Conservation (phyloP, 2,329 filamentous ascomycete genomes). For the Curvularia sp. region DNA sequence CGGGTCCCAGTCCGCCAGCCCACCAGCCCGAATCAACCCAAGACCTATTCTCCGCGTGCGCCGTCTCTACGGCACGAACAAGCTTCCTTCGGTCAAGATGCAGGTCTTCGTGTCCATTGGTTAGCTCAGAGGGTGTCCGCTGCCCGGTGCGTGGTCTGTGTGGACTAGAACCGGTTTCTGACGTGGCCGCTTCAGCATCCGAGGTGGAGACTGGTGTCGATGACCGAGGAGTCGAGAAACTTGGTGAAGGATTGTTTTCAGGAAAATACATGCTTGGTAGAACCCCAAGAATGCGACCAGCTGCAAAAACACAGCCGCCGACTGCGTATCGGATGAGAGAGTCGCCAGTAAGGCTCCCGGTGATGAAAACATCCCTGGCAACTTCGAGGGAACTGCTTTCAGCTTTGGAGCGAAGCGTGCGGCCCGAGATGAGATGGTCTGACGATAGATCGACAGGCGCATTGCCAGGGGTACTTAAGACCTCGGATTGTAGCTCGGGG, state of each 20-base stretch:
- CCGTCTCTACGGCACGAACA: constrained; percentile 36
- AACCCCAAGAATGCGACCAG: constrained; percentile 55
- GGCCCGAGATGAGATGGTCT: constrained; percentile 55
- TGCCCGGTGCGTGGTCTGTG: constrained; percentile 14
- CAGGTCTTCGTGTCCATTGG: constrained; percentile 50
- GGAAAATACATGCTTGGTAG: constrained; percentile 33
- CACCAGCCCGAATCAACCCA: constrained; percentile 49
- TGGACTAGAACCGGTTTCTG: constrained; percentile 14
- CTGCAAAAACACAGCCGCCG: constrained; percentile 64
- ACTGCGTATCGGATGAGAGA: constrained; percentile 66
- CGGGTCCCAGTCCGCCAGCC: constrained; percentile 41
- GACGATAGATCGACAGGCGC: constrained; percentile 2
- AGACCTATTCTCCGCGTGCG: constrained; percentile 37
- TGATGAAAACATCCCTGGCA: constrained; percentile 61
- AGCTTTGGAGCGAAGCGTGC: constrained; percentile 61
- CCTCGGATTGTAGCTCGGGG: constrained; percentile 55
- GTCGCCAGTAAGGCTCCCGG: constrained; percentile 66
- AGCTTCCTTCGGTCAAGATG: constrained; percentile 48
- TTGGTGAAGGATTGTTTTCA: constrained; percentile 19
- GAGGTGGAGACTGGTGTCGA: constrained; percentile 28
- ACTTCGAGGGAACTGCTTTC: constrained; percentile 60
- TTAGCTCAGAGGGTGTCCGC: constrained; percentile 31
- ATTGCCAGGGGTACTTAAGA: constrained; percentile 45
- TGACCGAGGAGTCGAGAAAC: constrained; percentile 32
- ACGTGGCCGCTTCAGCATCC: constrained; percentile 19